Percentiles rank a stretch among this genome's conserved stretches.
These are phyloP conservation scores for Xanthoconium purpureum DNA, from an alignment of 768 basidiomycete genomes.

Conservation along the genomic window DNA sequence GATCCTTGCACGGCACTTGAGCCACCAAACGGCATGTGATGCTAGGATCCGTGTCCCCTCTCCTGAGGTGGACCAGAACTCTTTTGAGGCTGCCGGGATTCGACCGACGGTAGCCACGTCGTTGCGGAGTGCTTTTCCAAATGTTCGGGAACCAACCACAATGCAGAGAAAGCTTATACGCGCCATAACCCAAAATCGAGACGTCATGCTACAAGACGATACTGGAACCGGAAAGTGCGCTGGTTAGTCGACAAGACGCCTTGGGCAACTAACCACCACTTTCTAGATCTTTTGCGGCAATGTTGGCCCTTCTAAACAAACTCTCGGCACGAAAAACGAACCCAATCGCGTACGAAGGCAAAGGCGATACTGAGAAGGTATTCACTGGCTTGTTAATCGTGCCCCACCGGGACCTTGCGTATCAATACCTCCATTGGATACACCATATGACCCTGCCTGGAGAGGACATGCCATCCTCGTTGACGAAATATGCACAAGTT, in stretches of 20 bases:
- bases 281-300: conserved; percentile 66
- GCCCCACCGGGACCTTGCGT: conserved; percentile 70
- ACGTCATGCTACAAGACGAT: conserved; percentile 63
- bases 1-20: conserved; percentile 25
- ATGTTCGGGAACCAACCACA: conserved; percentile 53
- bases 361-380: conserved; percentile 22
- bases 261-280: conserved; percentile 1
- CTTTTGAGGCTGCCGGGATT: conserved; percentile 56
- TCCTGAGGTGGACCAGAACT: conserved; percentile 2
- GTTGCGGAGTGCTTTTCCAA: conserved; percentile 58
- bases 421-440: conserved; percentile 67
- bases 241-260: not conserved
- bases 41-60: not conserved
- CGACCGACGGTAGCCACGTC: conserved; percentile 46
- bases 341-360: conserved; percentile 11
- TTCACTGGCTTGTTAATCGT: conserved; percentile 63
- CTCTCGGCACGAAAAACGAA: conserved; percentile 33
- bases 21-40: conserved; percentile 18
- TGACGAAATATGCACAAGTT: conserved; percentile 53
- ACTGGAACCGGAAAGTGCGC: conserved; percentile 83
- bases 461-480: conserved; percentile 31
- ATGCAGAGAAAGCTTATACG: conserved; percentile 61
- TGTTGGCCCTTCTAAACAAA: conserved; percentile 64
- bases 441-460: conserved; percentile 42
- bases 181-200: conserved; percentile 52